A percentile compares a stretch with the other conserved stretches of the same genome.
Evolutionary conservation across 1,284 basidiomycete species (phyloP).

Genomic region (Fomitopsis palustris): DNA sequence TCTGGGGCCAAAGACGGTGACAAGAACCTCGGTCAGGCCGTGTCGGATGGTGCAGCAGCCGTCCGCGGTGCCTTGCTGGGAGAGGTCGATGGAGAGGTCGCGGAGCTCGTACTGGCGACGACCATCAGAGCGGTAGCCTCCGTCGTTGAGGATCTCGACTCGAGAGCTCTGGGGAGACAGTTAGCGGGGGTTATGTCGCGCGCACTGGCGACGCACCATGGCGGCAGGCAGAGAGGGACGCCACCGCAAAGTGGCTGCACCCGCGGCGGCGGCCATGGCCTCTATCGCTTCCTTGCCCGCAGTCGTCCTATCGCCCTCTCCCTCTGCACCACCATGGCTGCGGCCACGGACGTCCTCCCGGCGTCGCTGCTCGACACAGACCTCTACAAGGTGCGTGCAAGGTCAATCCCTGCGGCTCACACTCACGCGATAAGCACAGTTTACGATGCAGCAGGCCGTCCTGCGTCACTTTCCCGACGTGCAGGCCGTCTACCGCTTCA

Average conservation of each 20-base stretch:
- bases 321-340: not conserved
- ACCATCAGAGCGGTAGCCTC: conserved; percentile 88
- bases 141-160: conserved; percentile 87
- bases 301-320: not conserved
- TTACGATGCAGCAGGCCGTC: conserved; percentile 98
- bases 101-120: conserved; percentile 89
- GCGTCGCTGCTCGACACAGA: conserved; percentile 90
- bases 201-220: not conserved
- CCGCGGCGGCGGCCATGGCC: not conserved
- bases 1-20: conserved; percentile 88
- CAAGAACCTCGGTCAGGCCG: conserved; percentile 86
- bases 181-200: not conserved
- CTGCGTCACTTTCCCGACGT: conserved; percentile 75
- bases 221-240: not conserved
- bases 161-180: conserved; percentile 59
- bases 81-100: conserved; percentile 76
- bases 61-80: conserved; percentile 76
- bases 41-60: conserved; percentile 85
- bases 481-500: conserved; percentile 77
- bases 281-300: not conserved
- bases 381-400: conserved; percentile 79
- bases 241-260: too few species aligned
- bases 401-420: not conserved
- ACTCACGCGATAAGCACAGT: conserved; percentile 38
- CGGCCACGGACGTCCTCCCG: conserved; percentile 28